Base-by-base conservation (phyloP, 345 rosid species). In the Eucalyptus tenuipes region DNA sequence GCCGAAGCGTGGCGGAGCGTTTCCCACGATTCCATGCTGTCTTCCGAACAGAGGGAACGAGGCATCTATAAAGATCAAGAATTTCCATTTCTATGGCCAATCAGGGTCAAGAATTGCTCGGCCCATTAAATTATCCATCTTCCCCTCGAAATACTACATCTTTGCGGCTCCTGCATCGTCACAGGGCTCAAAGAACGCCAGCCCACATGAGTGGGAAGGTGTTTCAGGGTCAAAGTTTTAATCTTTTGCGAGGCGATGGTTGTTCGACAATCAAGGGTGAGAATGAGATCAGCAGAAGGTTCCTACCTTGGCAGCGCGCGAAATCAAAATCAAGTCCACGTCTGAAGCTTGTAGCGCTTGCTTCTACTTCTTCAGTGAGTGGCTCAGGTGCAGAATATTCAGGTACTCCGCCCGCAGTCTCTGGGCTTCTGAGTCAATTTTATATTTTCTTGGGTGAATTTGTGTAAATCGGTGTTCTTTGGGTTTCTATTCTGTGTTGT, bases 351-450 rank as follows among this genome's bases (percentile, higher is more conserved):
- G 85, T 86, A 61, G 85, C 88, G 45, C 85, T 71, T 86, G 88
- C 90, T 50, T 89, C 90, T 33, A 66, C 89, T 42, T 59, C 90
- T 82, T 89, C 90, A 14, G 66, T 85, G 25, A 87, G 87, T 50
- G 88, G 88, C 49, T 81, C 90, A 48, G 85, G 87, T 49, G 82
- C 88, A 47, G 88, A 86, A 27, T 86, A 84, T 75, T 86, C 90
- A 44, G 90, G 90, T 89, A 71, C 49, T 47, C 49, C 64, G 64
- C 24, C 33, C 40, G 27, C n/a, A 22, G 71, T 49, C 31, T 75
- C 47, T 45, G 59, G 29, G 33, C 40, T 24, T 15, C 45, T 82
- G 86, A 57, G 2, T 49, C 64, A 40, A 88, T 71, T 79, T 6
- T 88, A 8, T 25, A 48, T 48, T 48, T 85, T 48, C 50, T 47